phyloP scores from a whole-genome alignment of 805 yeast genomes.

The Starmera caribaea region DNA sequence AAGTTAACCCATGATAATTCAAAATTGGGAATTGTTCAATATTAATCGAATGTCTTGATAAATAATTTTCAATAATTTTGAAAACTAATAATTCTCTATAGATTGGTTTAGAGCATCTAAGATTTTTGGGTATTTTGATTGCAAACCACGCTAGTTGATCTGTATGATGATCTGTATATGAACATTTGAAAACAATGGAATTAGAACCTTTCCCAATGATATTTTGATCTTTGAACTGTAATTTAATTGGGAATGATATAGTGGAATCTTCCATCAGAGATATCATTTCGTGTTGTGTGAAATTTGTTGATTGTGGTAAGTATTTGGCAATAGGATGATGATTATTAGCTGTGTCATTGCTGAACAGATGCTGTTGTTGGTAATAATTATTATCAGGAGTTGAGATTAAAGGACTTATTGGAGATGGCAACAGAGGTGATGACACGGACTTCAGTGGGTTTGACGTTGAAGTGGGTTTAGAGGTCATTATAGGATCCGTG shows the following conservation, averaged over 20 bases:
- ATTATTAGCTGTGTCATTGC: too few relatives aligned
- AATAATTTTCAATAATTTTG: conserved; percentile 6
- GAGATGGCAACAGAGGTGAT: neutral
- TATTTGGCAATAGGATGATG: neutral
- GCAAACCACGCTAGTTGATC: conserved; percentile 8
- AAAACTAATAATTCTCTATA: conserved; percentile 13
- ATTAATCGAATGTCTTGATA: conserved; percentile 3
- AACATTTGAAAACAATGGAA: conserved; percentile 10
- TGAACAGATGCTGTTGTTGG: neutral
- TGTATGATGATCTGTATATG: neutral
- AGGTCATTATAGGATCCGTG: neutral
- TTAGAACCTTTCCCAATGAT: conserved; percentile 13
- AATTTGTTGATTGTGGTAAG: neutral
- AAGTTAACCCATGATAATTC: conserved; percentile 10
- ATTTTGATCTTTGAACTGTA: neutral
- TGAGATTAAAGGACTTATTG: neutral
- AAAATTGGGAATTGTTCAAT: conserved; percentile 8
- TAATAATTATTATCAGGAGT: neutral
- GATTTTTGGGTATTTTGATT: conserved; percentile 12
- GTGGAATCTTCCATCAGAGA: conserved; percentile 5
- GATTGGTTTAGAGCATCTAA: conserved; percentile 6
- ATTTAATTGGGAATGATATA: conserved; percentile 3
- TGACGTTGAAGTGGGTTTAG: neutral
- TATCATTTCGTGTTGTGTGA: neutral
- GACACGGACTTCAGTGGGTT: neutral